phyloP scores from a whole-genome alignment of 495 filamentous ascomycete species.

The Amniculicola lignicola region DNA sequence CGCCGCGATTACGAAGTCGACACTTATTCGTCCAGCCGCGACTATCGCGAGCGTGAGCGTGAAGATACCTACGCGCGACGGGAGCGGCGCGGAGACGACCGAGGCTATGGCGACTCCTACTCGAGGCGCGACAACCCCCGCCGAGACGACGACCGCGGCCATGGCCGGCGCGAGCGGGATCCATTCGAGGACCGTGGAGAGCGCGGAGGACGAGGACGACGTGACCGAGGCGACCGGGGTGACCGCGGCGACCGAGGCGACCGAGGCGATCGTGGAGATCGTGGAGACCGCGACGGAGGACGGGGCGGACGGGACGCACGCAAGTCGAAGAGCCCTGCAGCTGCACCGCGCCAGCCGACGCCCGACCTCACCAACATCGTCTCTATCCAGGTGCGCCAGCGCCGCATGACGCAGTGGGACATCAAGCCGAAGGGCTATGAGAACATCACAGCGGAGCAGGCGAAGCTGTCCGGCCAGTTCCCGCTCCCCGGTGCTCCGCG shows the following conservation, averaged over 20 bases:
- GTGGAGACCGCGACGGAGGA: conserved; percentile 47
- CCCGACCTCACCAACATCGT: conserved; percentile 86
- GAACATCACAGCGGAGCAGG: conserved; percentile 97
- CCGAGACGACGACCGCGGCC: conserved; percentile 31
- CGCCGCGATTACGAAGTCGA: conserved; percentile 72
- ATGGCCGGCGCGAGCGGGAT: conserved; percentile 53
- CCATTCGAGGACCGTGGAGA: conserved; percentile 63
- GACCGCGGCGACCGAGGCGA: conserved; percentile 60
- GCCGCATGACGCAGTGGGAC: conserved; percentile 96
- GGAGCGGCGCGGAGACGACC: conserved; percentile 41
- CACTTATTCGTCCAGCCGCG: conserved; percentile 84
- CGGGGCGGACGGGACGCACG: conserved; percentile 54
- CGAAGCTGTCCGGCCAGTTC: conserved; percentile 99
- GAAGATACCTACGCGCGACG: conserved; percentile 79
- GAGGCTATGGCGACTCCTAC: conserved; percentile 37
- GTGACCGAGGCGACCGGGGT: conserved; percentile 48
- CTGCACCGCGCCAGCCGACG: conserved; percentile 87
- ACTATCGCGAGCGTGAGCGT: conserved; percentile 85
- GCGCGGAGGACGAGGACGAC: conserved; percentile 11
- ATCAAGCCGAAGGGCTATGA: conserved; percentile 98
- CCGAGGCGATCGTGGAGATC: conserved; percentile 36
- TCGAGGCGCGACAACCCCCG: conserved; percentile 22
- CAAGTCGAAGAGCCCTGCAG: conserved; percentile 72
- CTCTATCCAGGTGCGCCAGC: conserved; percentile 75
- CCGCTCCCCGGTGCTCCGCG: conserved; percentile 92